Evolutionary conservation across 2,329 filamentous ascomycete species (phyloP).

Genomic region (Fusarium dlaminii): DNA sequence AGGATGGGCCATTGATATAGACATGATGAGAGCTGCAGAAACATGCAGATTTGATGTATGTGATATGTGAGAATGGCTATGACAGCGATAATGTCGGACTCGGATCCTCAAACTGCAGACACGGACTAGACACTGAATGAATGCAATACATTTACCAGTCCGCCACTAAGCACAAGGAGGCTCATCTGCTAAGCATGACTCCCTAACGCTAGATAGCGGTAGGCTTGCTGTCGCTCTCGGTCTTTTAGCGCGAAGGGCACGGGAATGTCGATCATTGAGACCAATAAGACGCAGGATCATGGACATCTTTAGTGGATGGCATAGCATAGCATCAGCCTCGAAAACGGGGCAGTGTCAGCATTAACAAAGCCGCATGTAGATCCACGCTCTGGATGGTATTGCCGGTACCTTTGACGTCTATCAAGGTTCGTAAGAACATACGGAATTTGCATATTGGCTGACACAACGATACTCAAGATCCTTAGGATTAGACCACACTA

Average conservation of each 20-base stretch:
- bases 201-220: background rate
- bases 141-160: background rate
- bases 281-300: background rate
- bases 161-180: constrained; percentile 1
- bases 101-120: background rate
- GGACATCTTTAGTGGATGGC: background rate
- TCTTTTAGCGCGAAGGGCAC: background rate
- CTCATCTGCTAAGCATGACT: constrained; percentile 8
- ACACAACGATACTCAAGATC: background rate
- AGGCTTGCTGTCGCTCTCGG: constrained; percentile 18
- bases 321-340: constrained; percentile 14
- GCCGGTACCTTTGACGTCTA: background rate
- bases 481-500: too few species aligned
- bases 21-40: background rate
- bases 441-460: background rate
- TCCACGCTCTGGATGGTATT: background rate
- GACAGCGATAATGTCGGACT: constrained; percentile 7
- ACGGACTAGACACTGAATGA: background rate
- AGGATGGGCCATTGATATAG: constrained; percentile 23
- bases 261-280: background rate
- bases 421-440: background rate
- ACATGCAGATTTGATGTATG: background rate
- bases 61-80: background rate
- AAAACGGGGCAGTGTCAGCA: constrained; percentile 28
- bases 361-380: background rate